Conservation (phyloP, 148 eudicot species). For the Silene conica region DNA sequence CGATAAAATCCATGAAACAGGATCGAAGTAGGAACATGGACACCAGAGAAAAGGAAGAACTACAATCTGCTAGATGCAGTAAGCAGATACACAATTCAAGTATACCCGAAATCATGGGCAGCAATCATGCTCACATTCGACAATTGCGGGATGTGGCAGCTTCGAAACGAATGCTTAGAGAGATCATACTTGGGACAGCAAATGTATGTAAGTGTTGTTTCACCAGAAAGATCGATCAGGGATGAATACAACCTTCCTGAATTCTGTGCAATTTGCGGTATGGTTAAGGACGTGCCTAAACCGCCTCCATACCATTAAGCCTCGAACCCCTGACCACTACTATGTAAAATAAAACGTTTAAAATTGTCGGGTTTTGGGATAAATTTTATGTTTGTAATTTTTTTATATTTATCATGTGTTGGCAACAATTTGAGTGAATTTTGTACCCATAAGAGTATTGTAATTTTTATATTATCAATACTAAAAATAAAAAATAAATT, state of each 20-base stretch:
- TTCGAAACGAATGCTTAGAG: constrained; percentile 36
- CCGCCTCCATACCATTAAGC: constrained; percentile 34
- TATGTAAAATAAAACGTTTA: neutral
- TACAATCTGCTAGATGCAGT: constrained; percentile 50
- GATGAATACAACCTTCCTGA: constrained; percentile 49
- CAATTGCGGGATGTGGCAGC: constrained; percentile 52
- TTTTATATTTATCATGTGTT: constrained; percentile 7
- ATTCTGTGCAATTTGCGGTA: constrained; percentile 29
- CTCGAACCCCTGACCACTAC: neutral
- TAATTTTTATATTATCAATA: constrained; percentile 7
- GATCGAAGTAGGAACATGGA: constrained; percentile 47
- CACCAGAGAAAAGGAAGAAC: constrained; percentile 51
- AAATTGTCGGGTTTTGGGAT: neutral
- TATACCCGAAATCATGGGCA: constrained; percentile 51
- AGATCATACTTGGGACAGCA: constrained; percentile 43
- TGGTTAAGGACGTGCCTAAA: constrained; percentile 37
- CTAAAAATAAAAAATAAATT: constrained; percentile 7
- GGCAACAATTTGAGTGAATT: constrained; percentile 6
- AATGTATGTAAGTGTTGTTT: constrained; percentile 39
- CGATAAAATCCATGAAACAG: constrained; percentile 30
- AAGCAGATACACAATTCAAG: constrained; percentile 51
- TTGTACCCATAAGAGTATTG: neutral
- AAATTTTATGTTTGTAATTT: neutral
- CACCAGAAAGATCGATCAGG: constrained; percentile 36
- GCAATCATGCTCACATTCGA: constrained; percentile 44